phyloP scores from a whole-genome alignment of 768 basidiomycete species.

The Tephrocybe sp. region DNA sequence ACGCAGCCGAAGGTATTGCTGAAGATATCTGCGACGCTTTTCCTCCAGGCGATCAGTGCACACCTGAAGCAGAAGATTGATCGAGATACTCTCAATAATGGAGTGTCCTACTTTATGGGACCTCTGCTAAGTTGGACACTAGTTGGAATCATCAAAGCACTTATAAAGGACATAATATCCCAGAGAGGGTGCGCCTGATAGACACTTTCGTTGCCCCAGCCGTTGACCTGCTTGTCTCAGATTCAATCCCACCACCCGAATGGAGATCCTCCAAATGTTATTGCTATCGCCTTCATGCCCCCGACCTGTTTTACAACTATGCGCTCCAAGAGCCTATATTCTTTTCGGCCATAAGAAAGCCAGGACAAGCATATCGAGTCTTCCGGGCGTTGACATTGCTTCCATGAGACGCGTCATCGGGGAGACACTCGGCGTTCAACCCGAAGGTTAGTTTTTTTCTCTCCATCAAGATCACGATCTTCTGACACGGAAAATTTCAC shows the following conservation, averaged over 20 bases:
- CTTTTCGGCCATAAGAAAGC: slow-evolving; percentile 39
- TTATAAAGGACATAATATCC: slow-evolving; percentile 64
- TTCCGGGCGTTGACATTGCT: slow-evolving; percentile 25
- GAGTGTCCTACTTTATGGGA: slow-evolving; percentile 74
- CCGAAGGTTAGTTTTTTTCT: slow-evolving; percentile 32
- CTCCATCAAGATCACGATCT: slow-evolving; percentile 6
- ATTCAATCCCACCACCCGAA: slow-evolving; percentile 45
- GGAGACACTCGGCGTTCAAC: slow-evolving; percentile 35
- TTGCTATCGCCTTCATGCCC: slow-evolving; percentile 68
- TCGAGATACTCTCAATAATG: slow-evolving; percentile 66
- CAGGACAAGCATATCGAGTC: slow-evolving; percentile 20
- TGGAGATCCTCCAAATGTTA: slow-evolving; percentile 68
- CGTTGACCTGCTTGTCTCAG: slow-evolving; percentile 32
- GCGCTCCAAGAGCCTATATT: slow-evolving; percentile 53
- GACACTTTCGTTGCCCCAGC: not conserved
- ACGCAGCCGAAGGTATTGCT: slow-evolving; percentile 71
- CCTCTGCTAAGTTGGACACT: slow-evolving; percentile 80
- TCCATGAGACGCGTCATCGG: slow-evolving; percentile 39
- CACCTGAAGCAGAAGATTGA: slow-evolving; percentile 58
- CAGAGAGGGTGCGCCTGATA: slow-evolving; percentile 41
- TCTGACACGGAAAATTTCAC: slow-evolving; percentile 13
- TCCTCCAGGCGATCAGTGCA: slow-evolving; percentile 58
- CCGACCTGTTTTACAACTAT: slow-evolving; percentile 62
- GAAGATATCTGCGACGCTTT: slow-evolving; percentile 65
- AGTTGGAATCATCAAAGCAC: slow-evolving; percentile 65